Evolutionary conservation across 2,329 filamentous ascomycete genomes (phyloP).

Genomic region (Aphanoascus verrucosus): DNA sequence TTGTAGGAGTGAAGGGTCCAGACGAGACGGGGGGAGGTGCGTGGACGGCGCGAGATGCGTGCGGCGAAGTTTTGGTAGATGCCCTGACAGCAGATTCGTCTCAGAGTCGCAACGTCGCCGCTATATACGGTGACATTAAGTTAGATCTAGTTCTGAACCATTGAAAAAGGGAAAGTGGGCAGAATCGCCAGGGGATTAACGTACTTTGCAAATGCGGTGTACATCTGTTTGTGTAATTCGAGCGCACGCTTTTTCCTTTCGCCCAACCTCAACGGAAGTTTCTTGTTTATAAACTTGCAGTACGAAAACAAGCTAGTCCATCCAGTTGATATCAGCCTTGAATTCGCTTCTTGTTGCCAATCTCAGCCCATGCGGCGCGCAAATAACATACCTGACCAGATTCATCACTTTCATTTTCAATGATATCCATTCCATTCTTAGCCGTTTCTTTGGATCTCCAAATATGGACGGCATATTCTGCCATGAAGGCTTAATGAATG

Average conservation of each 20-base stretch:
- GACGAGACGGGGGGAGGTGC: conserved; percentile 22
- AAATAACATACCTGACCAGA: conserved; percentile 23
- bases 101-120: conserved; percentile 28
- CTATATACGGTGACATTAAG: conserved; percentile 20
- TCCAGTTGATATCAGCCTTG: not conserved
- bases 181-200: conserved; percentile 4
- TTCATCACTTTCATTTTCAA: conserved; percentile 28
- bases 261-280: conserved; percentile 26
- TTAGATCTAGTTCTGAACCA: conserved; percentile 11
- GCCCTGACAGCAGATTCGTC: conserved; percentile 31
- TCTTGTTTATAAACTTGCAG: conserved; percentile 26
- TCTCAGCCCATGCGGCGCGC: not conserved
- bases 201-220: conserved; percentile 38
- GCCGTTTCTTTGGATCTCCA: conserved; percentile 26
- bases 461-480: conserved; percentile 34
- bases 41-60: conserved; percentile 28
- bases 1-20: conserved; percentile 32
- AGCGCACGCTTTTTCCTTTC: conserved; percentile 30
- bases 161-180: not conserved
- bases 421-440: conserved; percentile 33
- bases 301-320: conserved; percentile 24
- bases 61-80: conserved; percentile 27
- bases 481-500: conserved; percentile 32
- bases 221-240: conserved; percentile 38
- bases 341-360: not conserved